phyloP scores from a whole-genome alignment of 2,329 filamentous ascomycete genomes.

The Aspergillus thermomutatus region DNA sequence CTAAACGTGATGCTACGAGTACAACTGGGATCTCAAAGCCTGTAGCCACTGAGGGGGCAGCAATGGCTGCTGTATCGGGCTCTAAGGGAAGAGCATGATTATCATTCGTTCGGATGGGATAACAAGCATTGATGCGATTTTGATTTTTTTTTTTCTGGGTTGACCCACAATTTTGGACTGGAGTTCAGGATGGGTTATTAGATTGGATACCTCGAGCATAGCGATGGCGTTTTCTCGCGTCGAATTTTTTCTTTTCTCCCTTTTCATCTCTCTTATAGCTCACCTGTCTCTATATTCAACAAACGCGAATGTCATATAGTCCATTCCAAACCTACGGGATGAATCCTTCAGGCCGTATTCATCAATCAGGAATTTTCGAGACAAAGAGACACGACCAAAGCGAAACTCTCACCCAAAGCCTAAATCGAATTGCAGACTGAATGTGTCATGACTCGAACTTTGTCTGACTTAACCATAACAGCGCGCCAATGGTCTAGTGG shows the following conservation, averaged over 20 bases:
- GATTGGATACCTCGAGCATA: conserved; percentile 7
- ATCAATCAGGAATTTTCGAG: neutral
- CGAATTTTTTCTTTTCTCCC: neutral
- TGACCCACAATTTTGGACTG: neutral
- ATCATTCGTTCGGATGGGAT: neutral
- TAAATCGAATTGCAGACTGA: neutral
- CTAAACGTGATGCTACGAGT: conserved; percentile 25
- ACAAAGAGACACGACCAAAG: neutral
- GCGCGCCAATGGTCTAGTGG: conserved; percentile 1
- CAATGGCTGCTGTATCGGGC: conserved; percentile 22
- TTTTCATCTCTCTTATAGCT: neutral
- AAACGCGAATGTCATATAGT: neutral
- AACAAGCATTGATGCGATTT: neutral
- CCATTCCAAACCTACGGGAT: neutral
- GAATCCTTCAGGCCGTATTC: neutral
- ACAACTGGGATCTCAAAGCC: conserved; percentile 18
- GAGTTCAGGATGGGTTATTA: neutral
- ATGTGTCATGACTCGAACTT: neutral
- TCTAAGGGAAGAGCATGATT: neutral
- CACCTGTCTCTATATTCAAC: neutral
- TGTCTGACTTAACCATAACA: neutral
- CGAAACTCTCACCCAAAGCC: neutral
- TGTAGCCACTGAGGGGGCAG: conserved; percentile 26
- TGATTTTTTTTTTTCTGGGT: neutral
- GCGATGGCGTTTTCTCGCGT: conserved; percentile 11